Evolutionary conservation across 2,329 filamentous ascomycete species (phyloP), one percentile per base, ranked within the genome.

Genomic region (Thelonectria olida): DNA sequence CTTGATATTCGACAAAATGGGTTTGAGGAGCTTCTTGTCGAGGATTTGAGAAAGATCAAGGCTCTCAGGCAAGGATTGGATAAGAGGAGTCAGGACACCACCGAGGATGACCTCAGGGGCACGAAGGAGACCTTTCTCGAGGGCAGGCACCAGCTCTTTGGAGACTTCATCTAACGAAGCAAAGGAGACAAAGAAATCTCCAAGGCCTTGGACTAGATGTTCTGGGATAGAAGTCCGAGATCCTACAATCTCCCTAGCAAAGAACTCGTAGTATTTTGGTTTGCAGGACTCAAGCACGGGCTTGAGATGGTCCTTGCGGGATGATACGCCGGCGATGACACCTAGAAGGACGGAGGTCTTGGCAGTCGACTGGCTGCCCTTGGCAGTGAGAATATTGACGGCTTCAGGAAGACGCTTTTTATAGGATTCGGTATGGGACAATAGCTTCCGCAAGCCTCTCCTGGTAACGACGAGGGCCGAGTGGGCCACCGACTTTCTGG

Each of bases 61-160:
- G 6, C 81, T 80, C 25, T 80, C 74, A 1, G 93, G 88, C 7
- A 99, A 80, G 25, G 92, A 87, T 8, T 83, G 77, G 61, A 96
- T 83, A 45, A 98, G 82, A 12, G 90, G 88, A 6, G 90, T 86
- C 50, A 98, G 80, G 22, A 97, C 83, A 64, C 93, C 91, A 68
- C 90, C 89, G 25, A 98, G 82, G 13, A 97, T 88, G 42, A 97
- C 90, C 78, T 99, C 96, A 1, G 96, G 96, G 7, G 95, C 90
- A 74, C 96, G 87, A 45, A 99, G 80, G 56, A 99, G 84, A 6
- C 92, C 90, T 79, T 97, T 97, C 73, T 99, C 96, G 13, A 98
- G 81, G 0, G 93, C 82, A 8, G 94, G 92, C 22, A 96, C 83
- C 28, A 98, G 73, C 42, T 95, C 88, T 65, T 87, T 90, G 54